phyloP scores from a whole-genome alignment of 2,329 filamentous ascomycete genomes.

The Neofusicoccum sp. region DNA sequence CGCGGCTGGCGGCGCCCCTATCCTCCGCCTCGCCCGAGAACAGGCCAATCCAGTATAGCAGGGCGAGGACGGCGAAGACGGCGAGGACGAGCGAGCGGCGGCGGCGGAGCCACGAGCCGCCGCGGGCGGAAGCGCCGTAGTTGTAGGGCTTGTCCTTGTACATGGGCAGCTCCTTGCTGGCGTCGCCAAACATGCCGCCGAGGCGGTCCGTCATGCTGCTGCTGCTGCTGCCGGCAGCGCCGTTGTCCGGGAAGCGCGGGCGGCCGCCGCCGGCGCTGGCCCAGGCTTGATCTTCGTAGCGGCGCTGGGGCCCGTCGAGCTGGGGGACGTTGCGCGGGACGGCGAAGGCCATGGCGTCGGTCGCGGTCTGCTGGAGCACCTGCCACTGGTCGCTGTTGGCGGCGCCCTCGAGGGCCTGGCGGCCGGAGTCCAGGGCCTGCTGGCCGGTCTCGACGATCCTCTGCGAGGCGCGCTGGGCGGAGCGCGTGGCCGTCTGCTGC shows the following conservation, averaged over 20 bases:
- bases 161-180: constrained; percentile 72
- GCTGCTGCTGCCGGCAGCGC: background rate
- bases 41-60: constrained; percentile 63
- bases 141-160: constrained; percentile 98
- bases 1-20: background rate
- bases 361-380: constrained; percentile 20
- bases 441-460: constrained; percentile 29
- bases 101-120: constrained; percentile 58
- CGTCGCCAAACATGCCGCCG: constrained; percentile 61
- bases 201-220: constrained; percentile 58
- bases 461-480: constrained; percentile 23
- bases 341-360: constrained; percentile 42
- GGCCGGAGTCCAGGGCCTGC: constrained; percentile 34
- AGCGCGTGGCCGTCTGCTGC: constrained; percentile 32
- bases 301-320: constrained; percentile 42
- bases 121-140: constrained; percentile 57
- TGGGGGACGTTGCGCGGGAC: constrained; percentile 43
- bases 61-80: constrained; percentile 54
- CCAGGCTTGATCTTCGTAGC: constrained; percentile 42
- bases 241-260: constrained; percentile 20
- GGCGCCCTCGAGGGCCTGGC: constrained; percentile 34
- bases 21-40: constrained; percentile 5
- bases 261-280: constrained; percentile 26
- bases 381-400: constrained; percentile 23
- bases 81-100: constrained; percentile 59